These are phyloP conservation scores for Stachybotrys echinatus DNA, from an alignment of 2,329 filamentous ascomycete genomes.

Conservation along the genomic window DNA sequence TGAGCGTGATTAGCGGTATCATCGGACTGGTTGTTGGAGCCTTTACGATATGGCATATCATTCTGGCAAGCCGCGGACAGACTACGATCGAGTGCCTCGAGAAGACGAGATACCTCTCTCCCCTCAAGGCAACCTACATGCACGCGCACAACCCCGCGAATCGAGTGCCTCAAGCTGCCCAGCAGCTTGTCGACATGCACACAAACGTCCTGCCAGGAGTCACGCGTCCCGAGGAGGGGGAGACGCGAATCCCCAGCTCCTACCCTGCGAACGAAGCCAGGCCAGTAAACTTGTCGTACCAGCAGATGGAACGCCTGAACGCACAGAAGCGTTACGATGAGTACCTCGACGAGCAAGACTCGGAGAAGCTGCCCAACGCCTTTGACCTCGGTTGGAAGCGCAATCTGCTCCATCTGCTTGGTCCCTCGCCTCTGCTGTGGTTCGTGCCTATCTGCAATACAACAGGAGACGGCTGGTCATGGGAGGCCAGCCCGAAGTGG, in stretches of 20 bases:
- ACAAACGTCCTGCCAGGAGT: conserved; percentile 76
- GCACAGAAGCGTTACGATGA: conserved; percentile 53
- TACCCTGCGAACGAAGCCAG: conserved; percentile 24
- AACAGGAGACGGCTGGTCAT: conserved; percentile 87
- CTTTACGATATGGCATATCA: conserved; percentile 89
- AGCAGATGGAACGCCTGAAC: conserved; percentile 50
- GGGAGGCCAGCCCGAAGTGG: conserved; percentile 84
- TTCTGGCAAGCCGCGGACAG: conserved; percentile 70
- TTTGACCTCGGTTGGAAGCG: conserved; percentile 83
- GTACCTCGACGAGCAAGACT: conserved; percentile 88
- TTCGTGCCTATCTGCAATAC: conserved; percentile 76
- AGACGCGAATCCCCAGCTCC: conserved; percentile 39
- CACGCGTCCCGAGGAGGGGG: conserved; percentile 76
- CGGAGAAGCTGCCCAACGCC: conserved; percentile 80
- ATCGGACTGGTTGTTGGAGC: conserved; percentile 84
- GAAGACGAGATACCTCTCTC: conserved; percentile 88
- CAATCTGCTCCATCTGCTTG: conserved; percentile 80
- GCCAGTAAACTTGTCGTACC: conserved; percentile 45
- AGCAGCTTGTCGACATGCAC: conserved; percentile 76
- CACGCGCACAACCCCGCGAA: conserved; percentile 51
- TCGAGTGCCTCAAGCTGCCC: conserved; percentile 48
- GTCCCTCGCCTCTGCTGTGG: conserved; percentile 69
- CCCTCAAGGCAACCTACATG: conserved; percentile 65
- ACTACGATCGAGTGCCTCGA: conserved; percentile 97
- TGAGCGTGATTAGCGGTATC: conserved; percentile 82